A percentile compares a stretch with the other conserved stretches of the same genome.
phyloP scores from a whole-genome alignment of 106 monocot genomes.

The Allium fistulosum region DNA sequence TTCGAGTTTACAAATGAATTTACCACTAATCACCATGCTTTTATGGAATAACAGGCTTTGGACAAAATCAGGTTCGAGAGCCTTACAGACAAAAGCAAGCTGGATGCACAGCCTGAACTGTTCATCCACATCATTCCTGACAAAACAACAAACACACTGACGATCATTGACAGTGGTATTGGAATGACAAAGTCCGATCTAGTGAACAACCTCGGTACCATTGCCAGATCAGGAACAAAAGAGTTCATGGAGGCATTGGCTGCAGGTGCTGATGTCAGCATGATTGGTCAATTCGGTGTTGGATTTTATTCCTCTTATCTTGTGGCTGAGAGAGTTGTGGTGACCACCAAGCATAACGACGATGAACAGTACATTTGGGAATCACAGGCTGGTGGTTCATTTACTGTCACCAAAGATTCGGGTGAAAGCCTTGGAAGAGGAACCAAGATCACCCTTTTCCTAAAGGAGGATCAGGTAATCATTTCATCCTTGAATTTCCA shows the following conservation, averaged over 20 bases:
- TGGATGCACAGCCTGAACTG: conserved; percentile 70
- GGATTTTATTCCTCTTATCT: conserved; percentile 72
- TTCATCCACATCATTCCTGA: conserved; percentile 75
- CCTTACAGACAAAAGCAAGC: conserved; percentile 71
- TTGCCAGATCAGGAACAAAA: conserved; percentile 68
- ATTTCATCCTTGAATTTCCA: background rate
- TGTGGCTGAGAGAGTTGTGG: conserved; percentile 67
- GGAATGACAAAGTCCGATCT: conserved; percentile 78
- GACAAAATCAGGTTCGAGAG: conserved; percentile 81
- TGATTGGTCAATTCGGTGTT: conserved; percentile 79
- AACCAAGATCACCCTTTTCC: conserved; percentile 71
- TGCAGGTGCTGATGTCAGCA: conserved; percentile 77
- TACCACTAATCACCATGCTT: too few species aligned
- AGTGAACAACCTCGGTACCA: conserved; percentile 77
- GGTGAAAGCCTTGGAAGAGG: conserved; percentile 62
- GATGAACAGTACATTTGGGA: conserved; percentile 86
- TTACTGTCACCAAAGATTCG: conserved; percentile 64
- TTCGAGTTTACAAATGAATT: too few species aligned
- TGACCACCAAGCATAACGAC: conserved; percentile 65
- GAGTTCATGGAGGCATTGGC: conserved; percentile 88
- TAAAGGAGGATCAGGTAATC: conserved; percentile 75
- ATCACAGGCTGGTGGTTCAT: conserved; percentile 72
- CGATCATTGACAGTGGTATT: conserved; percentile 63
- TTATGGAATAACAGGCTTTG: conserved; percentile 32
- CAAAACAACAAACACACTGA: conserved; percentile 52